Conservation (phyloP, 768 basidiomycete species). For the Russula sp. region DNA sequence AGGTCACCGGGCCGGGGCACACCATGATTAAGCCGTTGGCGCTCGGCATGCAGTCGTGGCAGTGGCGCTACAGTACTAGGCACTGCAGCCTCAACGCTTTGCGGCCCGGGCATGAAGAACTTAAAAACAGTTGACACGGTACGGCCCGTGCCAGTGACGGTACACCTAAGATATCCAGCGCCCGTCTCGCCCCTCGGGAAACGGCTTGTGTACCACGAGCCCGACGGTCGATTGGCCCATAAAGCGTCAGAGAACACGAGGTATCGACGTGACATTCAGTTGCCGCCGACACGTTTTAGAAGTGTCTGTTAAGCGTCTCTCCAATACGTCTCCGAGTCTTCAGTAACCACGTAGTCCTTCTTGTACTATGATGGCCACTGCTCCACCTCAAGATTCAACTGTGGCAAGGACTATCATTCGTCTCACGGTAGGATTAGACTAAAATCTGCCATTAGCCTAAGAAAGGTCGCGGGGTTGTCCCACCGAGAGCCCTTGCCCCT, state of each 20-base stretch:
- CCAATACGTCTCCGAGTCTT: background rate
- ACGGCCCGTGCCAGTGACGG: too few species aligned
- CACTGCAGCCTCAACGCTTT: too few species aligned
- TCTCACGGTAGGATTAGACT: background rate
- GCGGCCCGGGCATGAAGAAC: too few species aligned
- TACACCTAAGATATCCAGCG: too few species aligned
- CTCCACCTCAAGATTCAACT: background rate
- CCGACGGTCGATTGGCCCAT: background rate
- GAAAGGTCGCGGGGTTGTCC: background rate
- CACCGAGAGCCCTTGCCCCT: background rate
- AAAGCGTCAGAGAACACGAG: slow-evolving; percentile 12
- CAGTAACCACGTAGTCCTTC: too few species aligned
- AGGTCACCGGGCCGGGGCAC: too few species aligned
- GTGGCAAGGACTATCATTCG: background rate
- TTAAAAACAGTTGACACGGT: too few species aligned
- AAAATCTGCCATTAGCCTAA: background rate
- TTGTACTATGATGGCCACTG: slow-evolving; percentile 2
- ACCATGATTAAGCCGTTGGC: too few species aligned
- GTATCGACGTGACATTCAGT: background rate
- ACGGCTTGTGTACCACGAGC: background rate
- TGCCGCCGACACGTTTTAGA: background rate
- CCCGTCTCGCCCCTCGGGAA: too few species aligned
- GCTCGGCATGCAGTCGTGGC: too few species aligned
- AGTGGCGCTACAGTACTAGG: too few species aligned
- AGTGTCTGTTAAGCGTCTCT: too few species aligned